A percentile compares a stretch with the other conserved stretches of the same genome.
These are phyloP conservation scores for Claviceps humidiphila DNA, from an alignment of 2,329 filamentous ascomycete genomes.

Conservation along the genomic window DNA sequence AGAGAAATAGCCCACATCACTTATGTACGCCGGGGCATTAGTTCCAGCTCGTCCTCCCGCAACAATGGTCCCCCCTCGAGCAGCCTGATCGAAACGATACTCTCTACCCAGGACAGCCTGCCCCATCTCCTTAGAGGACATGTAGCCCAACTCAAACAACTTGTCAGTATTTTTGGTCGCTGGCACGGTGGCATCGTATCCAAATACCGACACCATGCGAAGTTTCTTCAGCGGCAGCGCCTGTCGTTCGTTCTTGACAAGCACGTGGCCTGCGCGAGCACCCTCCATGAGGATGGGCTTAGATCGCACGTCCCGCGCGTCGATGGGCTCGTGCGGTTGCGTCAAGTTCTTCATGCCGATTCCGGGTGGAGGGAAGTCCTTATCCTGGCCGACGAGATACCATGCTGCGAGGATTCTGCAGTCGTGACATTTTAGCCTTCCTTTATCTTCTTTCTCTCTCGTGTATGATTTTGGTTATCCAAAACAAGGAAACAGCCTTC, in stretches of 20 bases:
- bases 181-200: conserved; percentile 47
- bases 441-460: neutral
- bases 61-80: conserved; percentile 37
- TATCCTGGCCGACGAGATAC: conserved; percentile 41
- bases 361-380: conserved; percentile 29
- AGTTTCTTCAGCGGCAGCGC: conserved; percentile 49
- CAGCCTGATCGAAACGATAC: conserved; percentile 34
- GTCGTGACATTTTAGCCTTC: neutral
- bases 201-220: conserved; percentile 42
- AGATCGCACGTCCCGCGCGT: conserved; percentile 35
- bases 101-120: conserved; percentile 29
- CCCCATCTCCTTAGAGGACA: conserved; percentile 31
- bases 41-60: conserved; percentile 38
- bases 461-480: too few relatives aligned
- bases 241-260: conserved; percentile 59
- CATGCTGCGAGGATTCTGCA: conserved; percentile 48
- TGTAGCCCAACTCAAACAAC: conserved; percentile 32
- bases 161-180: conserved; percentile 34
- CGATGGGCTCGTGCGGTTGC: conserved; percentile 29
- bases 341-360: conserved; percentile 49
- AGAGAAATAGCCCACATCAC: conserved; percentile 24
- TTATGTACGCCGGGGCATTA: conserved; percentile 35
- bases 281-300: conserved; percentile 33
- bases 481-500: too few relatives aligned
- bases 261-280: conserved; percentile 51